Evolutionary conservation across 208 protist species (phyloP).

Genomic region (Vickermania ingenoplastis): DNA sequence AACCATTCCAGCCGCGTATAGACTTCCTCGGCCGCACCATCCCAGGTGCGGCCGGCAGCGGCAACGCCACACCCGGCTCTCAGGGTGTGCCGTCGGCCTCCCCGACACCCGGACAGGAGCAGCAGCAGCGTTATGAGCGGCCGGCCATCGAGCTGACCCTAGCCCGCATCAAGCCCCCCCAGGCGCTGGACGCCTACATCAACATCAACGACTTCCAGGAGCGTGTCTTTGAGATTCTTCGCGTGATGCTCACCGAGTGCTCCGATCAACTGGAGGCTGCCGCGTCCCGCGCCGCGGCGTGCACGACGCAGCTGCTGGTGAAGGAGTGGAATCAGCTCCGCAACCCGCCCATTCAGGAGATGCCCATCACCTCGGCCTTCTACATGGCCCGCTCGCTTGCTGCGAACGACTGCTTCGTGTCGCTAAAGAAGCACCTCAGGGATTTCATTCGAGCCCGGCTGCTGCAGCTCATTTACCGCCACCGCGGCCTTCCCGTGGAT

Average conservation of each 20-base stretch:
- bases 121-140: not conserved
- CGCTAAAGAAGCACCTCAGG: not conserved
- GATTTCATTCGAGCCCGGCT: not conserved
- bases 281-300: not conserved
- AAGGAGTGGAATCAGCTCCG: constrained; percentile 58
- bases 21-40: constrained; percentile 15
- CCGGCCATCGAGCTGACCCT: not conserved
- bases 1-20: constrained; percentile 83
- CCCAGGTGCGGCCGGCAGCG: not conserved
- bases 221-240: not conserved
- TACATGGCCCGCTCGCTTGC: constrained; percentile 26
- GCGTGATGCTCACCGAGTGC: not conserved
- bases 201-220: not conserved
- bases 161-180: not conserved
- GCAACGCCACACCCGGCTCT: not conserved
- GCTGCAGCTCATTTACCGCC: not conserved
- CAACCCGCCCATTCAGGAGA: constrained; percentile 55
- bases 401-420: constrained; percentile 19
- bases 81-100: not conserved
- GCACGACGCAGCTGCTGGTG: not conserved
- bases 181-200: not conserved
- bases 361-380: not conserved
- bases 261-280: not conserved
- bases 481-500: constrained; percentile 15
- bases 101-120: not conserved